These are phyloP conservation scores for Dujonia santamariae DNA, from an alignment of 1,139 yeast genomes.

Conservation along the genomic window DNA sequence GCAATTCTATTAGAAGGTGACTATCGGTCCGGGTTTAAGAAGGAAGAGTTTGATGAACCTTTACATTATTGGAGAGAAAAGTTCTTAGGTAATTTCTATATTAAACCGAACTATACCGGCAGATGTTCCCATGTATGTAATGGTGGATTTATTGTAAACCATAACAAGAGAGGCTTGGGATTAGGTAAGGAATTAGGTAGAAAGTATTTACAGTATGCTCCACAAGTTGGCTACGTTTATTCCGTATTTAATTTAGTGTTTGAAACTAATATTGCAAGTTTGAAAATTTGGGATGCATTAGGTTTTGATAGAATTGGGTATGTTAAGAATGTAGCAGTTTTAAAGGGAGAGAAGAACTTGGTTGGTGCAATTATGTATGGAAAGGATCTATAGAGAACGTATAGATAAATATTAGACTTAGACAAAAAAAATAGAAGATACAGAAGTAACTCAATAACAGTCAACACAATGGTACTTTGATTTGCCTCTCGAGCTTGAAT, in stretches of 20 bases:
- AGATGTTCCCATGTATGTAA: conserved; percentile 78
- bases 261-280: conserved; percentile 66
- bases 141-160: conserved; percentile 71
- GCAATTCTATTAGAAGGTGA: conserved; percentile 45
- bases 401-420: background rate
- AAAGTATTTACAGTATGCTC: conserved; percentile 63
- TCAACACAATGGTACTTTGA: background rate
- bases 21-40: conserved; percentile 10
- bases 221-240: conserved; percentile 66
- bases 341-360: conserved; percentile 57
- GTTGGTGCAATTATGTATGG: conserved; percentile 72
- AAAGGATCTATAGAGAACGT: conserved; percentile 36
- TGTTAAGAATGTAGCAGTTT: conserved; percentile 60
- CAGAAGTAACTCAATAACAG: too few relatives aligned
- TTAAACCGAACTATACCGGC: conserved; percentile 77
- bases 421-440: background rate
- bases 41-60: conserved; percentile 10
- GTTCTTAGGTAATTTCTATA: conserved; percentile 66
- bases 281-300: conserved; percentile 68
- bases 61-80: conserved; percentile 40
- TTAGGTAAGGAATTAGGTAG: conserved; percentile 63
- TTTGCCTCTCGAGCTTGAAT: too few relatives aligned
- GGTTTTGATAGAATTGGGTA: conserved; percentile 74
- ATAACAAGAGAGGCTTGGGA: conserved; percentile 52
- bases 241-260: conserved; percentile 83